Base-by-base conservation (phyloP, 2,329 filamentous ascomycete species). In the Hypoxylon sp. region DNA sequence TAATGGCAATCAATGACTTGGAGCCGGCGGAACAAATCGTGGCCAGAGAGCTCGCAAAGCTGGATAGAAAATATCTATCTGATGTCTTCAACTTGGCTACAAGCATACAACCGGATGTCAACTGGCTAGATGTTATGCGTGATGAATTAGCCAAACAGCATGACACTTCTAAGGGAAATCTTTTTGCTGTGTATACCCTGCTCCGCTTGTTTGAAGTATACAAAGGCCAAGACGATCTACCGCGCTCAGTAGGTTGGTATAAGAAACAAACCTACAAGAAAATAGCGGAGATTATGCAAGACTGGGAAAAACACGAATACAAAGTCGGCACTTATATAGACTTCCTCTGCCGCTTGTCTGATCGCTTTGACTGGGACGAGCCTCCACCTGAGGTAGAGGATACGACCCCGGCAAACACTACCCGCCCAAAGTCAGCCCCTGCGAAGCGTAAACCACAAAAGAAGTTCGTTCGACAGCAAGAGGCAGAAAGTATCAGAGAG, bases 401-500 rank as follows among this genome's bases (percentile, higher is more conserved):
- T 35, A 31, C 30, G 14, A 51, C 22, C 6, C 2, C 40, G 7
- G n/a, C 7, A 7, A 22, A 44, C 17, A 10, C 17, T 6, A 2
- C 40, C 7, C 17, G 7, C 17, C 10, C 8, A 37, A 55, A 55
- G 2, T 37, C 17, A 20, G 2, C 37, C 22, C 11, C 31, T 5
- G 17, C 4, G 17, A 61, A 60, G 33, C 30, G 17, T 8, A 55
- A 27, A 17, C 61, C 17, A 14, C 56, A 30, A 82, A 72, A 86
- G 51, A 70, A 71, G 51, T 78, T 84, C 11, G 78, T 84, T 8
- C 82, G 85, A n/a, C 40, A 82, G 90, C 74, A 81, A 57, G 79
- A 83, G 40, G 85, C 86, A 0, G 82, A 86, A 46, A 81, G 85
- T 44, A 81, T 88, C 33, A 86, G 91, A 72, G 82, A 87, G 54